Percentiles rank a stretch among this genome's conserved stretches.
These are phyloP conservation scores for Hortiboletus flavorubellus DNA, from an alignment of 768 basidiomycete species.

Conservation along the genomic window DNA sequence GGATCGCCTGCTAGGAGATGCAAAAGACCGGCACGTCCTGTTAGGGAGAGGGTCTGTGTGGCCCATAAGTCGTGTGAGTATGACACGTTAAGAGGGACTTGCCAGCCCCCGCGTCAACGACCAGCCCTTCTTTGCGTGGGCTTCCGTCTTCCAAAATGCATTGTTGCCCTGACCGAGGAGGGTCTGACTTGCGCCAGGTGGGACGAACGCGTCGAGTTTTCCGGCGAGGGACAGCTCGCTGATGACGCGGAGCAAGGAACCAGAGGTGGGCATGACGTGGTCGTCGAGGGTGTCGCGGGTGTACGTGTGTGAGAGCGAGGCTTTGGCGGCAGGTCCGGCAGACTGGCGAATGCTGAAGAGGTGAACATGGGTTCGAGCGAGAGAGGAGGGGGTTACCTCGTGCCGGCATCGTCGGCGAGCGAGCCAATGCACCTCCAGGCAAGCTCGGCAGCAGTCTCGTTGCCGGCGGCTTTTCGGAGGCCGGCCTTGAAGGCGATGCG, in stretches of 20 bases:
- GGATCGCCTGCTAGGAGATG: slow-evolving; percentile 54
- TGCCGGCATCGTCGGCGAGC: slow-evolving; percentile 71
- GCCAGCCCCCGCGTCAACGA: slow-evolving; percentile 19
- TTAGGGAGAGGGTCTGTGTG: slow-evolving; percentile 69
- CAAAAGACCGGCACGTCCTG: slow-evolving; percentile 68
- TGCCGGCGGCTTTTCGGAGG: slow-evolving; percentile 34
- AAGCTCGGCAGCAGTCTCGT: slow-evolving; percentile 85
- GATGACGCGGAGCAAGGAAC: slow-evolving; percentile 18
- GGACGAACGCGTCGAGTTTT: slow-evolving; percentile 20
- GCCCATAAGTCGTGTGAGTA: not conserved
- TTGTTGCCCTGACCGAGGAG: slow-evolving; percentile 22
- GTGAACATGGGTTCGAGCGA: not conserved
- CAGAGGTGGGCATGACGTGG: slow-evolving; percentile 25
- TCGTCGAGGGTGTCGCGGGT: slow-evolving; percentile 48
- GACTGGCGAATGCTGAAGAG: slow-evolving; percentile 70
- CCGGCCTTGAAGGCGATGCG: slow-evolving; percentile 72
- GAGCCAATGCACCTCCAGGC: slow-evolving; percentile 71
- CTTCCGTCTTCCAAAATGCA: slow-evolving; percentile 29
- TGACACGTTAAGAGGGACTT: slow-evolving; percentile 4
- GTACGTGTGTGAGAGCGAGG: slow-evolving; percentile 77
- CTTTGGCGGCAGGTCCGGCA: slow-evolving; percentile 80
- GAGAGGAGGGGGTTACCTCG: slow-evolving; percentile 50
- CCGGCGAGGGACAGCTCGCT: slow-evolving; percentile 22
- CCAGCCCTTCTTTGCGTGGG: slow-evolving; percentile 22
- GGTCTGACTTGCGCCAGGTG: not conserved